Base-by-base conservation (phyloP, 164 flowering plant genomes). In the Umbilicus rupestris region DNA sequence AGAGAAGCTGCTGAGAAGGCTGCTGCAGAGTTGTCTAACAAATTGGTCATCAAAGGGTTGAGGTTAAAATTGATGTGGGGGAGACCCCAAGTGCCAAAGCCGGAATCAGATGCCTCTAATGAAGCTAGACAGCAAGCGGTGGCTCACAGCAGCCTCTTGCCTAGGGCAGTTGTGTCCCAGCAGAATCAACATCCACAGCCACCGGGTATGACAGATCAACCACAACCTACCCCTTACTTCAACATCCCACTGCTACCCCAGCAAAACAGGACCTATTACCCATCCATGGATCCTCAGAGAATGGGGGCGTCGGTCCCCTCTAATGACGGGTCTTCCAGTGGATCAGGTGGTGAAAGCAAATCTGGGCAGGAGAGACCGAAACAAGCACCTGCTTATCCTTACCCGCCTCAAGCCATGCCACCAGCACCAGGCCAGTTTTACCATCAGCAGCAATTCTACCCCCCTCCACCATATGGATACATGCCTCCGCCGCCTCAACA, bases 1-100 rank as follows among this genome's bases (percentile, higher is more conserved):
- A 73, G 98, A 74, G 97, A 93, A 80, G 98, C 81, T 65, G 94
- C 98, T 7, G 97, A 90, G 76, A 93, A 85, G 75, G 98, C 98
- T 45, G 97, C 97, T 8, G 94, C 87, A 68, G 96, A 93, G 74
- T 97, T 93, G 45, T 83, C 94, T 11, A 88, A 93, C 78, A 90
- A 86, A 69, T 88, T 93, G n/a, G 98, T 93, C 29, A 78, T 93
- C 35, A 90, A 87, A 69, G 97, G 98, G 30, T 60, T 87, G 66
- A 75, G 98, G 74, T 70, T 93, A 75, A 93, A 93, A 77, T 83
- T 93, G 14, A 84, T 86, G 82, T 93, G 98, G 98, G 98, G 97
- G 33, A 81, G 79, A 66, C 97, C 97, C 1, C 98, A 93, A 75
- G 87, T 82, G 28, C 88, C 87, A 20, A 93, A 78, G 55, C 86